phyloP scores from a whole-genome alignment of 2,329 filamentous ascomycete genomes.

The Blumeria graminis region DNA sequence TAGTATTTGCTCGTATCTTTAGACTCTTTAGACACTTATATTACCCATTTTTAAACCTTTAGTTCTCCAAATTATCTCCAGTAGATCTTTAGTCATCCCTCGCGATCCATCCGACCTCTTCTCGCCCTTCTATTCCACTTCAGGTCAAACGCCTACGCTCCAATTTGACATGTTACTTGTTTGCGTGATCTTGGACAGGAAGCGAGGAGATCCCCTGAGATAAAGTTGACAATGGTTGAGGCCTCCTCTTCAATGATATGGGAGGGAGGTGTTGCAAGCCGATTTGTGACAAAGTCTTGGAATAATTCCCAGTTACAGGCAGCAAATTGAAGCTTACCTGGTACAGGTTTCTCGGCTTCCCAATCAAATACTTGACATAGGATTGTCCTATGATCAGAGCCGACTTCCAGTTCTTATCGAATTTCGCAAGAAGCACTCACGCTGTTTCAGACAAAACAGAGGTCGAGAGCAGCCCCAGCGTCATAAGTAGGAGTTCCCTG shows the following conservation, averaged over 20 bases:
- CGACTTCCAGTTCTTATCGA: background rate
- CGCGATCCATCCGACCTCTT: too few species aligned
- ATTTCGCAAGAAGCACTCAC: background rate
- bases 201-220: background rate
- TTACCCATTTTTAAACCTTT: too few species aligned
- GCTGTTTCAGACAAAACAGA: background rate
- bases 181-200: background rate
- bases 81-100: too few species aligned
- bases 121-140: too few species aligned
- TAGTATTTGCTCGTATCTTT: too few species aligned
- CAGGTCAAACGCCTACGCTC: too few species aligned
- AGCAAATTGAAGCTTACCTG: too few species aligned
- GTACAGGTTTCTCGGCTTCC: too few species aligned
- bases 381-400: background rate
- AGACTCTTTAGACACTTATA: too few species aligned
- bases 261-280: background rate
- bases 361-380: too few species aligned
- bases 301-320: background rate
- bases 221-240: background rate
- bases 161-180: too few species aligned
- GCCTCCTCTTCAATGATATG: background rate
- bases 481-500: background rate
- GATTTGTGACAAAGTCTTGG: background rate
- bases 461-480: background rate
- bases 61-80: too few species aligned